Evolutionary conservation across 768 basidiomycete species (phyloP).

Genomic region (Lentinula detonsa): DNA sequence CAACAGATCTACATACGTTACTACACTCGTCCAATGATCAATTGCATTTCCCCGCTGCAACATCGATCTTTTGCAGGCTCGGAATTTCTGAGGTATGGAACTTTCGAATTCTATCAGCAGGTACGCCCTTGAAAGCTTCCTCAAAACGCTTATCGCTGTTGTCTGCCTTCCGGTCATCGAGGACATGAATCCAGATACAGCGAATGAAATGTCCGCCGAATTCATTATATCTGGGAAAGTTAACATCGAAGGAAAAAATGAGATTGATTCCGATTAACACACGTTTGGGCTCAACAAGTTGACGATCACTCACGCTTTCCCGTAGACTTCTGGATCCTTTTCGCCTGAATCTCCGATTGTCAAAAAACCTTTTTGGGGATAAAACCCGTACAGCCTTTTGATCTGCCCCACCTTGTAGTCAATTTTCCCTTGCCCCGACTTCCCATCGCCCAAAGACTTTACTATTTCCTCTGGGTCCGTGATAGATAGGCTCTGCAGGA

Average conservation of each 20-base stretch:
- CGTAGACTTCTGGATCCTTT: slow-evolving; percentile 40
- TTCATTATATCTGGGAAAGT: slow-evolving; percentile 24
- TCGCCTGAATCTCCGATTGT: slow-evolving; percentile 39
- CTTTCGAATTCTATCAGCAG: slow-evolving; percentile 23
- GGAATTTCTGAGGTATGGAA: slow-evolving; percentile 32
- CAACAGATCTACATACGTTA: too few species aligned
- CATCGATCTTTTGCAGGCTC: slow-evolving; percentile 24
- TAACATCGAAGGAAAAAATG: neutral
- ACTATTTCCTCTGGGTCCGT: slow-evolving; percentile 22
- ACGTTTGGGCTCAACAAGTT: neutral
- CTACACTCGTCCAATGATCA: neutral
- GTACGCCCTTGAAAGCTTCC: slow-evolving; percentile 28
- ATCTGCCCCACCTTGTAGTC: slow-evolving; percentile 32
- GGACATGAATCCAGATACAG: slow-evolving; percentile 39
- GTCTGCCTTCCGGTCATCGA: slow-evolving; percentile 28
- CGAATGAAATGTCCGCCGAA: slow-evolving; percentile 28
- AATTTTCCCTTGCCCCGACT: slow-evolving; percentile 18
- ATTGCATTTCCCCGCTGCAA: slow-evolving; percentile 30
- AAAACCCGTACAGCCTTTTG: slow-evolving; percentile 31
- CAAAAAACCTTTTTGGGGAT: slow-evolving; percentile 36
- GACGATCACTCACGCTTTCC: slow-evolving; percentile 26
- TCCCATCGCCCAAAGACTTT: slow-evolving; percentile 14
- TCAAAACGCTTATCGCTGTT: slow-evolving; percentile 32
- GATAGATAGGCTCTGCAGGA: slow-evolving; percentile 31
- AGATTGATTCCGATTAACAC: neutral